A percentile compares a stretch with the other conserved stretches of the same genome.
Evolutionary conservation across 2,329 filamentous ascomycete genomes (phyloP).

Genomic region (Aureobasidium vineae): DNA sequence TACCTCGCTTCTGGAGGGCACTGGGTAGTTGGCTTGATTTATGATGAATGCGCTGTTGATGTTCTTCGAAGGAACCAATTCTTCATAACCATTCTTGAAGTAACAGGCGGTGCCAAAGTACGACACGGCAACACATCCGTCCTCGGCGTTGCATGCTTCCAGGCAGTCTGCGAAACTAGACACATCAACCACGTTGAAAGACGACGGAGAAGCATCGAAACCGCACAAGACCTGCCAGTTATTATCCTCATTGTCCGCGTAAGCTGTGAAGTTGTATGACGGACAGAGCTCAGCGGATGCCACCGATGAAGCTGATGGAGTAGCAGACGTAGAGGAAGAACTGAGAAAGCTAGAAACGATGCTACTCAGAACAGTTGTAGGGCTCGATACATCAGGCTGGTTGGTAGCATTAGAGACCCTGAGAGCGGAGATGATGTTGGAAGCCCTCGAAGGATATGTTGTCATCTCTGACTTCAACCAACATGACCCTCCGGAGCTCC

Average conservation of each 20-base stretch:
- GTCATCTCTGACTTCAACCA: constrained; percentile 30
- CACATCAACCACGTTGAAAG: background rate
- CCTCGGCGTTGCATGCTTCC: constrained; percentile 22
- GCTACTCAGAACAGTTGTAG: constrained; percentile 30
- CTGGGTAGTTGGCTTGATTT: constrained; percentile 25
- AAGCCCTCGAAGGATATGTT: constrained; percentile 10
- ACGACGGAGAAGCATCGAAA: background rate
- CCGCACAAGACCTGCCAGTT: constrained; percentile 19
- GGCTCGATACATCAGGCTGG: background rate
- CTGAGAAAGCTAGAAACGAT: background rate
- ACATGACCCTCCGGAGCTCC: constrained; percentile 31
- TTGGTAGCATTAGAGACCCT: constrained; percentile 1
- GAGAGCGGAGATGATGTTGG: constrained; percentile 26
- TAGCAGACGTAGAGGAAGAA: constrained; percentile 27
- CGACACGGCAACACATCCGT: constrained; percentile 22
- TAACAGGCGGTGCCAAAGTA: constrained; percentile 27
- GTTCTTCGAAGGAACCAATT: background rate
- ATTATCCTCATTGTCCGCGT: constrained; percentile 21
- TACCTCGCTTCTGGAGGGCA: constrained; percentile 20
- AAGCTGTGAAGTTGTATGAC: constrained; percentile 3
- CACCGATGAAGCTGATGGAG: background rate
- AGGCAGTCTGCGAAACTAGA: constrained; percentile 12
- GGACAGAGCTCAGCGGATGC: background rate
- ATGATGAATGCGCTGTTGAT: constrained; percentile 15
- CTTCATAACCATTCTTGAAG: constrained; percentile 17